phyloP scores from a whole-genome alignment of 257 asterid species.

The Solanum pinnatisectum region DNA sequence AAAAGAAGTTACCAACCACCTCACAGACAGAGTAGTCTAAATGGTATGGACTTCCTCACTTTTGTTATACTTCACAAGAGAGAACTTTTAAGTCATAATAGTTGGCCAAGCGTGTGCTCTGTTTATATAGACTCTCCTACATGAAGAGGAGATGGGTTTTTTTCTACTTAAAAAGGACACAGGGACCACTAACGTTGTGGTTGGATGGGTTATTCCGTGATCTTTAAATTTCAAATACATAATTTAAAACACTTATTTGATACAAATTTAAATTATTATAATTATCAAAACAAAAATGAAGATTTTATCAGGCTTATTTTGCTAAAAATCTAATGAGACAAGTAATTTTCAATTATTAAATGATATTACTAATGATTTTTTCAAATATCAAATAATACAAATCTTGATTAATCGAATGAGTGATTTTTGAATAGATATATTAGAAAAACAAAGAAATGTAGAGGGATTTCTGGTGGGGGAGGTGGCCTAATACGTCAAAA shows the following conservation, averaged over 20 bases:
- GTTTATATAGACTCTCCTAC: slow-evolving; percentile 43
- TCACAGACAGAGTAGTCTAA: slow-evolving; percentile 22
- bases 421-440: background rate
- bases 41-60: slow-evolving; percentile 39
- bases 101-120: slow-evolving; percentile 55
- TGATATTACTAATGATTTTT: too few relatives aligned
- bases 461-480: slow-evolving; percentile 7
- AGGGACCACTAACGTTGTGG: background rate
- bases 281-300: background rate
- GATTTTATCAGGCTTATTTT: background rate
- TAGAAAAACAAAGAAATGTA: background rate
- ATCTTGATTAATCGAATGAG: background rate
- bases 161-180: background rate
- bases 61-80: slow-evolving; percentile 8
- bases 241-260: too few relatives aligned
- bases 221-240: background rate
- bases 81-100: slow-evolving; percentile 16
- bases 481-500: slow-evolving; percentile 57
- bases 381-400: background rate
- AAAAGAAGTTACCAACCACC: slow-evolving; percentile 31
- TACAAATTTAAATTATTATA: too few relatives aligned
- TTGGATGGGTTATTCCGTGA: fast-evolving
- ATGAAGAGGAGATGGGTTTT: background rate
- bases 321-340: too few relatives aligned
- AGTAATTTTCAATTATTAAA: background rate